Conservation (phyloP, 495 filamentous ascomycete genomes). For the Tuber indicum region DNA sequence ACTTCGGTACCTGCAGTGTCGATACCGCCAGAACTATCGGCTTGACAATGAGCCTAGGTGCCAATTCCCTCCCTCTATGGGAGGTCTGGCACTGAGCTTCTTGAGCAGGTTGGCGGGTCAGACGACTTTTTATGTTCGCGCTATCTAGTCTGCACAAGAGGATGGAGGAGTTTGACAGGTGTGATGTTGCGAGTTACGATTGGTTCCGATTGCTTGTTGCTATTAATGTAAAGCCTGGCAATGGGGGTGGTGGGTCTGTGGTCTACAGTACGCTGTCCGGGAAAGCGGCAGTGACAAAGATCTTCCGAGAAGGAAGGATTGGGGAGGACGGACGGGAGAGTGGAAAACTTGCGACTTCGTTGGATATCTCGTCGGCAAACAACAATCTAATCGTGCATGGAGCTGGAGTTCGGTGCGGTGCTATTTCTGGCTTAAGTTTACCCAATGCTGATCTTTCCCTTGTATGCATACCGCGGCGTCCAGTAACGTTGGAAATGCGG, state of each 20-base stretch:
- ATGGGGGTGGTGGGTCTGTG: not conserved
- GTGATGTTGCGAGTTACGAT: not conserved
- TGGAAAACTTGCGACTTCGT: not conserved
- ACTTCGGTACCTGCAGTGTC: slow-evolving; percentile 53
- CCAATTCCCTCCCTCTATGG: slow-evolving; percentile 66
- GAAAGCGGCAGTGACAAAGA: not conserved
- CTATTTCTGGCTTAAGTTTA: not conserved
- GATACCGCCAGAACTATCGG: slow-evolving; percentile 45
- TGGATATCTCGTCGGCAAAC: not conserved
- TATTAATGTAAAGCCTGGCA: not conserved
- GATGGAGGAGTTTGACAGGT: not conserved
- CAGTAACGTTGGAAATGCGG: not conserved
- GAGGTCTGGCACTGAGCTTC: slow-evolving; percentile 59
- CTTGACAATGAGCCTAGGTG: slow-evolving; percentile 48
- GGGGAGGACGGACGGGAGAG: not conserved
- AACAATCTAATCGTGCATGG: not conserved
- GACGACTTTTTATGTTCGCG: slow-evolving; percentile 52
- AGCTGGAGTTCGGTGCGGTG: not conserved
- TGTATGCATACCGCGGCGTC: not conserved
- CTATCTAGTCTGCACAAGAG: slow-evolving; percentile 52
- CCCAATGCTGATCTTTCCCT: not conserved
- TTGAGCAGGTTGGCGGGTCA: slow-evolving; percentile 60
- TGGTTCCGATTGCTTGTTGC: not conserved
- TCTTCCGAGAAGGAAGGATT: not conserved
- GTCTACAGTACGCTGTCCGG: not conserved